phyloP scores from a whole-genome alignment of 352 stramenopile species.

The Hyaloperonospora brassicae region DNA sequence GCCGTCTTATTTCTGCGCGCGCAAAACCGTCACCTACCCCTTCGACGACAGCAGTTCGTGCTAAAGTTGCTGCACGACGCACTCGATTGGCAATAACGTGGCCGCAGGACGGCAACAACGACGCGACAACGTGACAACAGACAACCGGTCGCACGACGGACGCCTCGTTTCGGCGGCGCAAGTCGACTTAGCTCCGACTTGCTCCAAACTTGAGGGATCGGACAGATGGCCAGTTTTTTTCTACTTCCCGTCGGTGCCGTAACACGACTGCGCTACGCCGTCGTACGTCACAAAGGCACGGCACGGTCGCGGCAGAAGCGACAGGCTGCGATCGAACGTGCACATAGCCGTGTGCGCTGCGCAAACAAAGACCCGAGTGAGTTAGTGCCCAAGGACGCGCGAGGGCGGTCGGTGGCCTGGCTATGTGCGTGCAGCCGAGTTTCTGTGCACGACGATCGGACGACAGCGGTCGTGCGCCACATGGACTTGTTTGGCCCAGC shows the following conservation, averaged over 20 bases:
- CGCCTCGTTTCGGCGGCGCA: background rate
- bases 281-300: background rate
- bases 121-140: too few relatives aligned
- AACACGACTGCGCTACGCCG: background rate
- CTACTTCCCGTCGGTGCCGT: background rate
- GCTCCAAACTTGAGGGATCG: too few relatives aligned
- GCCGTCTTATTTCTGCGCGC: conserved; percentile 13
- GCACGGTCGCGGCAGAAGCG: conserved; percentile 1
- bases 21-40: conserved; percentile 8
- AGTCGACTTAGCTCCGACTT: too few relatives aligned
- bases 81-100: too few relatives aligned
- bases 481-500: conserved; percentile 8
- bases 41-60: conserved; percentile 14
- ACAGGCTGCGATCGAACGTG: conserved; percentile 5
- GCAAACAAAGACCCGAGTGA: conserved; percentile 9
- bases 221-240: too few relatives aligned
- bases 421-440: conserved; percentile 3
- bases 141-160: too few relatives aligned
- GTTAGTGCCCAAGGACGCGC: too few relatives aligned
- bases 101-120: too few relatives aligned
- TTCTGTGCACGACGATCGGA: conserved; percentile 18
- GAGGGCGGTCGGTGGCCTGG: conserved; percentile 1
- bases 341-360: conserved; percentile 12
- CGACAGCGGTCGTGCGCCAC: conserved; percentile 13
- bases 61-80: conserved; percentile 15